A percentile compares a stretch with the other conserved stretches of the same genome.
Evolutionary conservation across 768 basidiomycete species (phyloP).

Genomic region (Boletus rex-veris): DNA sequence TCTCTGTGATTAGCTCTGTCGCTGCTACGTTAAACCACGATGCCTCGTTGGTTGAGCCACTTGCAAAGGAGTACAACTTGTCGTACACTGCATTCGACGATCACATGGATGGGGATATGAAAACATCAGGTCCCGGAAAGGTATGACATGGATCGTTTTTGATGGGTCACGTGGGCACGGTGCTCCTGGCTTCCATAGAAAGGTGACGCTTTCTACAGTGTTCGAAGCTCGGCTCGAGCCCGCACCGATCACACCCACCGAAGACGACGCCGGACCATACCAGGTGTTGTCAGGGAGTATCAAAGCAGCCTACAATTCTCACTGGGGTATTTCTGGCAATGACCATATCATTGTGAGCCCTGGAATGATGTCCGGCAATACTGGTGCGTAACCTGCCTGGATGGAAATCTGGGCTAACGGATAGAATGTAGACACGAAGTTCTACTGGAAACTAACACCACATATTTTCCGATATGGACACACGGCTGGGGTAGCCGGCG

Average conservation of each 20-base stretch:
- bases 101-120: not conserved
- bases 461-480: not conserved
- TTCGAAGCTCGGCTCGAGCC: not conserved
- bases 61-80: not conserved
- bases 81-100: not conserved
- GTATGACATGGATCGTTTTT: too few species aligned
- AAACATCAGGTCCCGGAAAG: not conserved
- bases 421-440: not conserved
- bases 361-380: not conserved
- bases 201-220: not conserved
- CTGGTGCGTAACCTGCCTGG: not conserved
- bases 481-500: not conserved
- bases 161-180: too few species aligned
- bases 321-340: not conserved
- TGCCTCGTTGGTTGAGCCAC: not conserved
- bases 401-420: not conserved
- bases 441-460: not conserved
- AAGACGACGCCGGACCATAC: not conserved
- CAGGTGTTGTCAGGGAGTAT: not conserved
- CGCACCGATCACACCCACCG: not conserved
- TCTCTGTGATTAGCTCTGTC: not conserved
- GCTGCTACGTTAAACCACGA: not conserved
- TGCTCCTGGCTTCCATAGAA: not conserved
- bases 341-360: not conserved
- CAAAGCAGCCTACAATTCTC: not conserved